Evolutionary conservation across 2,329 filamentous ascomycete genomes (phyloP).

Genomic region (Fusarium sp.): DNA sequence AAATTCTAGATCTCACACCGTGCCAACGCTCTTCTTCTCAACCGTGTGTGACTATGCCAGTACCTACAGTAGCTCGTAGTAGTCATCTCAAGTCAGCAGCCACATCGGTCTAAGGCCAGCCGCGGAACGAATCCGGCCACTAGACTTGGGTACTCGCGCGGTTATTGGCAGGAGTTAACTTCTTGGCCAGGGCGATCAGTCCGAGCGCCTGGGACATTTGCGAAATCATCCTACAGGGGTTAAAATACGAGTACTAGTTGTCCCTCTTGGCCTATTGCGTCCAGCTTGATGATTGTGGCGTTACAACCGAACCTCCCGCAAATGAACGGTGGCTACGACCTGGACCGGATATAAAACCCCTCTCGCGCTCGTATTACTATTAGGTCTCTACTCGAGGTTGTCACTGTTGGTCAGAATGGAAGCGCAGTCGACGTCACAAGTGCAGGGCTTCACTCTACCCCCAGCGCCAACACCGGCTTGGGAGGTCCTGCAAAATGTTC

Average conservation of each 20-base stretch:
- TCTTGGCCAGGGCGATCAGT: not conserved
- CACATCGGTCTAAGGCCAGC: too few relatives aligned
- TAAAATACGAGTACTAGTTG: not conserved
- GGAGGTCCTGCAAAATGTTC: constrained; percentile 13
- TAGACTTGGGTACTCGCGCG: not conserved
- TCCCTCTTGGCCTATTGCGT: constrained; percentile 2
- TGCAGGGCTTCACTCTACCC: not conserved
- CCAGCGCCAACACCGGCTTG: constrained; percentile 14
- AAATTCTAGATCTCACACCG: too few relatives aligned
- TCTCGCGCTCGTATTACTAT: not conserved
- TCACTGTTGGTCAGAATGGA: not conserved
- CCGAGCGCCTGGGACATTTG: constrained; percentile 3
- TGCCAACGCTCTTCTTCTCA: too few relatives aligned
- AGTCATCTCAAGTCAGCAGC: not conserved
- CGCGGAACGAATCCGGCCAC: not conserved
- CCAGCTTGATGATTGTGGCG: constrained; percentile 10
- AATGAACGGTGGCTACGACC: too few relatives aligned
- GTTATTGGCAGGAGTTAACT: not conserved
- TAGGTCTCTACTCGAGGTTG: not conserved
- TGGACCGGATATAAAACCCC: constrained; percentile 3
- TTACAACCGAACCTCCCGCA: constrained; percentile 5
- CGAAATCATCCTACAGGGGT: not conserved
- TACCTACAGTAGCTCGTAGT: not conserved
- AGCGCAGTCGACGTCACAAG: not conserved
- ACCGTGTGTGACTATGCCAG: too few relatives aligned